Percentiles rank a stretch among this genome's conserved stretches.
phyloP scores from a whole-genome alignment of 176 grass and related monocot species.

The Microstegium vimineum region DNA sequence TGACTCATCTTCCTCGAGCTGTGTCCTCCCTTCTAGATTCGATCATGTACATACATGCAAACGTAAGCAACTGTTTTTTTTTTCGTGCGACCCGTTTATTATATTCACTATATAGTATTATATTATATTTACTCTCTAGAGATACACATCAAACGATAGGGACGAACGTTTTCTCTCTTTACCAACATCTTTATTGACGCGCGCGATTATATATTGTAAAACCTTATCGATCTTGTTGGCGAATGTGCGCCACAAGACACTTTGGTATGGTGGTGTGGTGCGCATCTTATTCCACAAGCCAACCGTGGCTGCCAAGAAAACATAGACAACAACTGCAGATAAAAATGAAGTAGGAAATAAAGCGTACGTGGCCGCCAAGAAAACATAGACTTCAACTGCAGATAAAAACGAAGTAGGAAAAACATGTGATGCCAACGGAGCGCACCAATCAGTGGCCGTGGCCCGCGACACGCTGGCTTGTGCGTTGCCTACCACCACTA shows the following conservation, averaged over 20 bases:
- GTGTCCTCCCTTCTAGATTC: neutral
- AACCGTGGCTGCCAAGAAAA: slow-evolving; percentile 13
- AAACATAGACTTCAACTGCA: neutral
- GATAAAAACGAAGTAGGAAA: neutral
- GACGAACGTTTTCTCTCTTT: too few relatives aligned
- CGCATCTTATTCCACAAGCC: slow-evolving; percentile 13
- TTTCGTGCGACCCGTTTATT: neutral
- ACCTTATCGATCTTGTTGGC: neutral
- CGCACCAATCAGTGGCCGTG: neutral
- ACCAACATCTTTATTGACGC: too few relatives aligned
- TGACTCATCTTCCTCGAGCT: too few relatives aligned
- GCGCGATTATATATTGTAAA: neutral
- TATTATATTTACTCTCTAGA: neutral
- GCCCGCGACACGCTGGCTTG: too few relatives aligned
- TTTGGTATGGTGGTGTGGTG: neutral
- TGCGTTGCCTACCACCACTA: neutral
- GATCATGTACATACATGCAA: neutral
- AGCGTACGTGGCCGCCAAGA: slow-evolving; percentile 13
- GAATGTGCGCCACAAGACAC: neutral
- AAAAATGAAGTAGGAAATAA: neutral
- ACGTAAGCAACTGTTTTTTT: neutral
- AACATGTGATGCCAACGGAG: slow-evolving; percentile 18
- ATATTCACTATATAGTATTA: too few relatives aligned
- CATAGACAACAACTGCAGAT: neutral
- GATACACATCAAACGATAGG: neutral